Evolutionary conservation across 495 filamentous ascomycete genomes (phyloP).

Genomic region (Penicillium waksmanii): DNA sequence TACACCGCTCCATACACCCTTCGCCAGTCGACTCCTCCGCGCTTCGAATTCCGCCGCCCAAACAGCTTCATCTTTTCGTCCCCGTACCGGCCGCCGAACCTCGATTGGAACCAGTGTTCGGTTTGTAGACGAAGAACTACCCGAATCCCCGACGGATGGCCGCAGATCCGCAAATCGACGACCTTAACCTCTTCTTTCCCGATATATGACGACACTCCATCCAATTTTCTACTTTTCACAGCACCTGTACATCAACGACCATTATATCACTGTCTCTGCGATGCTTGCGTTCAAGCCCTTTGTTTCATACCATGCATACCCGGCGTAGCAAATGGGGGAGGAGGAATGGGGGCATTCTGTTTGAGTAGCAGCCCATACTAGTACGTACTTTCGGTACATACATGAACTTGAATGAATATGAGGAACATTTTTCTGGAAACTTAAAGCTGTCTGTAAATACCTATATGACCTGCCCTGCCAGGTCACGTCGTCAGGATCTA

Average conservation of each 20-base stretch:
- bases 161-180: conserved; percentile 45
- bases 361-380: conserved; percentile 19
- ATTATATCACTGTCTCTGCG: conserved; percentile 20
- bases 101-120: conserved; percentile 47
- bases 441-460: too few species aligned
- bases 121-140: conserved; percentile 48
- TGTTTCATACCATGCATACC: conserved; percentile 27
- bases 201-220: conserved; percentile 15
- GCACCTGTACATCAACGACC: conserved; percentile 21
- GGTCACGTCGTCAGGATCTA: too few species aligned
- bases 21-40: conserved; percentile 48
- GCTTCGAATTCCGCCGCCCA: conserved; percentile 32
- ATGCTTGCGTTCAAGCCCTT: conserved; percentile 17
- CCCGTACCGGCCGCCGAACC: conserved; percentile 36
- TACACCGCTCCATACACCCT: conserved; percentile 50
- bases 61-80: conserved; percentile 33
- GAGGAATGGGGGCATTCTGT: conserved; percentile 16
- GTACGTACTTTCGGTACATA: conserved; percentile 28
- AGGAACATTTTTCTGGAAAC: not conserved
- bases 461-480: too few species aligned
- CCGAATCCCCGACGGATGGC: conserved; percentile 48
- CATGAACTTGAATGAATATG: conserved; percentile 21
- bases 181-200: conserved; percentile 20
- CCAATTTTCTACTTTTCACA: not conserved
- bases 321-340: conserved; percentile 34